Percentiles rank a stretch among this genome's conserved stretches.
Conservation (phyloP, 352 stramenopile genomes). For the Phytophthora sp. region DNA sequence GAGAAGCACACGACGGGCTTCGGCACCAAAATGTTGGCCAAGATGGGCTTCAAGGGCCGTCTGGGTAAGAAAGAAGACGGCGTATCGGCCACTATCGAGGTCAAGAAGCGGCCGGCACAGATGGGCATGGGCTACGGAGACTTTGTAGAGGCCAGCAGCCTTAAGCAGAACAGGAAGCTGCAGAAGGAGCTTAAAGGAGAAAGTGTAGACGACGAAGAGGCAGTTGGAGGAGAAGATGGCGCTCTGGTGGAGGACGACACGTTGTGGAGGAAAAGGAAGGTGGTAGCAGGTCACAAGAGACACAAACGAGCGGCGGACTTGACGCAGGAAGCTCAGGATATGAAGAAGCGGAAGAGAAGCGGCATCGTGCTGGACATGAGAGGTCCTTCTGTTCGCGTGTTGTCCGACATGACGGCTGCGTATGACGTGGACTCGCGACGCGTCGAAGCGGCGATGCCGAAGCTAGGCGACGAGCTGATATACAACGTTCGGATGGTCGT, state of each 20-base stretch:
- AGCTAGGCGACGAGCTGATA: slow-evolving; percentile 91
- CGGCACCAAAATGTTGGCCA: slow-evolving; percentile 94
- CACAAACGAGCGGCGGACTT: slow-evolving; percentile 76
- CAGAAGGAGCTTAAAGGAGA: slow-evolving; percentile 93
- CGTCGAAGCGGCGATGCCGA: slow-evolving; percentile 58
- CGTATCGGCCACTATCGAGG: slow-evolving; percentile 93
- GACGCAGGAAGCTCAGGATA: slow-evolving; percentile 46
- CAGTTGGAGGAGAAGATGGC: slow-evolving; percentile 28
- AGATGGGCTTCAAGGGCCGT: slow-evolving; percentile 96
- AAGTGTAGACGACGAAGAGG: slow-evolving; percentile 45
- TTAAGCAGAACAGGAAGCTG: slow-evolving; percentile 93
- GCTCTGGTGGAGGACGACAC: slow-evolving; percentile 68
- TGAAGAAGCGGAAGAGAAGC: slow-evolving; percentile 53
- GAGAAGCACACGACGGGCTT: slow-evolving; percentile 98
- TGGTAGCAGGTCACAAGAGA: slow-evolving; percentile 37
- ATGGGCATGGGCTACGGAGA: slow-evolving; percentile 94
- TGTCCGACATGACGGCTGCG: slow-evolving; percentile 66
- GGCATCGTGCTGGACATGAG: slow-evolving; percentile 91
- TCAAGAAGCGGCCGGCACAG: slow-evolving; percentile 92
- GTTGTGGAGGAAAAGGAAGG: slow-evolving; percentile 84
- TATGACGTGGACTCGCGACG: slow-evolving; percentile 60
- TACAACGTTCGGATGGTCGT: slow-evolving; percentile 92
- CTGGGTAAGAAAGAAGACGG: slow-evolving; percentile 93
- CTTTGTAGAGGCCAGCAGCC: slow-evolving; percentile 92
- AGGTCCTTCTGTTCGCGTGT: slow-evolving; percentile 79